Conservation (phyloP, 2,329 filamentous ascomycete genomes). For the Xylaria polymorpha region DNA sequence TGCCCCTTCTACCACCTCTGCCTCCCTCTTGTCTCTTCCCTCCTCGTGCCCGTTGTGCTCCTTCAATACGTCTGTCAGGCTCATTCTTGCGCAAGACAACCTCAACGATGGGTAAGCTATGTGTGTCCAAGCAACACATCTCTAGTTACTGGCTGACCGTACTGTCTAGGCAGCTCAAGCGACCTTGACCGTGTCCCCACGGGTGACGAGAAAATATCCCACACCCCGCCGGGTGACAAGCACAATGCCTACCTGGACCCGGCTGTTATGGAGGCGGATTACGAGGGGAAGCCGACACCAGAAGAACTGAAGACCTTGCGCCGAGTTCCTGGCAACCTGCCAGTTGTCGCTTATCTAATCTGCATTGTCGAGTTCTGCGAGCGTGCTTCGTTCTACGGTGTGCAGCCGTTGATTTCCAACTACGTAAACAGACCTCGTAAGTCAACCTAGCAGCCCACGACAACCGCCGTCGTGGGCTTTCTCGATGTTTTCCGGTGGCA, state of each 20-base stretch:
- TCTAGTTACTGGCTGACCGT: conserved; percentile 18
- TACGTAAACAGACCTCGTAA: conserved; percentile 67
- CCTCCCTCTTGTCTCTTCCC: conserved; percentile 16
- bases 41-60: conserved; percentile 25
- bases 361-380: conserved; percentile 71
- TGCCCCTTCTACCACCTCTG: conserved; percentile 18
- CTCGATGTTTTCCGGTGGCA: too few relatives aligned
- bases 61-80: conserved; percentile 29
- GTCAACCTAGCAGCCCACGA: conserved; percentile 9
- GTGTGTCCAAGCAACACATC: not conserved
- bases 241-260: conserved; percentile 46
- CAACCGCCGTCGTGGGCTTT: not conserved
- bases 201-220: conserved; percentile 43
- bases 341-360: conserved; percentile 65
- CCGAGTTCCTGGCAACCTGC: conserved; percentile 61
- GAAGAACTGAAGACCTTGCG: conserved; percentile 56
- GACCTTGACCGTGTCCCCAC: conserved; percentile 39
- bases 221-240: conserved; percentile 40
- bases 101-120: conserved; percentile 35
- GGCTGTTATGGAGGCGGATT: conserved; percentile 46
- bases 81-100: conserved; percentile 24
- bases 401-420: conserved; percentile 66
- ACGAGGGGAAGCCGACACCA: conserved; percentile 57
- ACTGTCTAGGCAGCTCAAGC: conserved; percentile 34
- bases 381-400: conserved; percentile 70